Conservation (phyloP, 257 asterid species). For the Paulownia fortunei region DNA sequence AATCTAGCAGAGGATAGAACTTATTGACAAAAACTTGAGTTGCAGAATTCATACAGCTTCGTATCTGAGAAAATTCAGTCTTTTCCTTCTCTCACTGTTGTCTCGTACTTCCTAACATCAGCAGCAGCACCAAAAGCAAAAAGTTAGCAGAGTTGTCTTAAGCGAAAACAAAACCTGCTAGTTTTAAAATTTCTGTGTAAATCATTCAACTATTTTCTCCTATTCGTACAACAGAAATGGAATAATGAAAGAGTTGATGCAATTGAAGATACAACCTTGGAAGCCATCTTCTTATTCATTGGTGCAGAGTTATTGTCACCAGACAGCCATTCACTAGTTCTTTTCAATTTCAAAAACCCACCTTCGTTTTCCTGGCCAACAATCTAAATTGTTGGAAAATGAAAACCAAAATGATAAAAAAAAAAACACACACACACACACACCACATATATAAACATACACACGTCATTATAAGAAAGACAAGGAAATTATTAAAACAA, state of each 20-base stretch:
- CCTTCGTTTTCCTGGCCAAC: slow-evolving; percentile 59
- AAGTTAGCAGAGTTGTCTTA: slow-evolving; percentile 15
- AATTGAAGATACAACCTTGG: slow-evolving; percentile 51
- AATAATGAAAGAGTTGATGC: slow-evolving; percentile 5
- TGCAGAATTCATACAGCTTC: slow-evolving; percentile 76
- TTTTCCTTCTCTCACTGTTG: slow-evolving; percentile 70
- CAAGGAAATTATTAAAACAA: not conserved
- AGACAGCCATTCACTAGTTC: slow-evolving; percentile 76
- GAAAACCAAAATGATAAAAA: not conserved
- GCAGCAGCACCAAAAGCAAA: slow-evolving; percentile 20
- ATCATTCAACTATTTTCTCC: not conserved
- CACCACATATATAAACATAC: not conserved
- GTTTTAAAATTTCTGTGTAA: not conserved
- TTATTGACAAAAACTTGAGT: slow-evolving; percentile 14
- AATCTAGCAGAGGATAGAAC: not conserved
- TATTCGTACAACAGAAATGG: not conserved
- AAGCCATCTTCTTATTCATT: slow-evolving; percentile 70
- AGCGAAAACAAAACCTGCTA: not conserved
- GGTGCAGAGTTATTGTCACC: slow-evolving; percentile 73
- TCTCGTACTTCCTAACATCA: slow-evolving; percentile 67
- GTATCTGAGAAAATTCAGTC: slow-evolving; percentile 72
- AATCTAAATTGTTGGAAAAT: slow-evolving; percentile 25
- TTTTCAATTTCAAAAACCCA: slow-evolving; percentile 80
- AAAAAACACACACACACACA: not conserved
- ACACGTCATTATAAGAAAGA: not conserved